Percentiles rank a stretch among this genome's conserved stretches.
These are phyloP conservation scores for Candida railenensis DNA, from an alignment of 805 yeast genomes.

Conservation along the genomic window DNA sequence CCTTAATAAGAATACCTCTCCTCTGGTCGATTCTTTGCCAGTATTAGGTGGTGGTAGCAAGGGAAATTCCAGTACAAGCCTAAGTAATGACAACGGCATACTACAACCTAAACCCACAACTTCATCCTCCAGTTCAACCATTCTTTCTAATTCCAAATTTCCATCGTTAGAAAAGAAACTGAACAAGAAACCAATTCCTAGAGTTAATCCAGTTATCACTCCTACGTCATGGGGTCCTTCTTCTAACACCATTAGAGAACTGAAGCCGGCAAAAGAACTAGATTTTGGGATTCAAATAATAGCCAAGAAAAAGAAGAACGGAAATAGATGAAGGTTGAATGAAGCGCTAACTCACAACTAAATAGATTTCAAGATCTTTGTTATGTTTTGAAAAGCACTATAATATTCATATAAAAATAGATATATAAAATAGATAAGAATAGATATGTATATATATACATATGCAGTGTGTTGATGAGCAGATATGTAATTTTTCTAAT, in stretches of 20 bases:
- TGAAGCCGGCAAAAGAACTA: not conserved
- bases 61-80: constrained; percentile 20
- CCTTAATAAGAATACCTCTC: constrained; percentile 20
- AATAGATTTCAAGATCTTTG: too few relatives aligned
- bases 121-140: constrained; percentile 19
- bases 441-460: not conserved
- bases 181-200: constrained; percentile 43
- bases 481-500: too few relatives aligned
- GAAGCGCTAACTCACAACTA: too few relatives aligned
- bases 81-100: constrained; percentile 14
- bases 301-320: constrained; percentile 2
- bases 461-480: too few relatives aligned
- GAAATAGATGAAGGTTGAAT: not conserved
- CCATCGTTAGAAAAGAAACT: constrained; percentile 49
- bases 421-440: not conserved
- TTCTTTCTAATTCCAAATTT: constrained; percentile 33
- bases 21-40: constrained; percentile 29
- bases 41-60: constrained; percentile 13
- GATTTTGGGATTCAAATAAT: constrained; percentile 4
- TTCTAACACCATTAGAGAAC: not conserved
- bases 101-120: constrained; percentile 14
- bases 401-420: too few relatives aligned
- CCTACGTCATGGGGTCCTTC: constrained; percentile 8
- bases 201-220: constrained; percentile 51
- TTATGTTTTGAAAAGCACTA: too few relatives aligned